A percentile compares a stretch with the other conserved stretches of the same genome.
These are phyloP conservation scores for Spergularia azorica DNA, from an alignment of 179 eudicot species.

Conservation along the genomic window DNA sequence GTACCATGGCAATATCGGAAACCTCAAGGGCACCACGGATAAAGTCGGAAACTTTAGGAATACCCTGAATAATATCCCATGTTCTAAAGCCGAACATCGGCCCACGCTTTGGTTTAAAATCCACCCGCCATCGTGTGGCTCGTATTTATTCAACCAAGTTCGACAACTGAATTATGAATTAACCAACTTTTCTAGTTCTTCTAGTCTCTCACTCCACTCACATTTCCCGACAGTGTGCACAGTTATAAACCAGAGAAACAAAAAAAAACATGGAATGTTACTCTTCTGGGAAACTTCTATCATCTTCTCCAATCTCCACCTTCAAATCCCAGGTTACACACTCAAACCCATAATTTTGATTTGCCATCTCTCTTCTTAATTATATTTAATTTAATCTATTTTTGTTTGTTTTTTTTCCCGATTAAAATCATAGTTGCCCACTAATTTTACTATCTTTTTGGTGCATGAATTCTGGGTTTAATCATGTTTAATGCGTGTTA, in stretches of 20 bases:
- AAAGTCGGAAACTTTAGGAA: too few relatives aligned
- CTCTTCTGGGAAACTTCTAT: conserved; percentile 28
- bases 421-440: background rate
- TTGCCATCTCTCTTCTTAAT: background rate
- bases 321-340: conserved; percentile 35
- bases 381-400: background rate
- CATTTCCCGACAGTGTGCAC: background rate
- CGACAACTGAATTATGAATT: background rate
- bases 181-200: too few relatives aligned
- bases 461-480: background rate
- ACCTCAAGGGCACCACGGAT: too few relatives aligned
- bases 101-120: background rate
- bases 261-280: conserved; percentile 40
- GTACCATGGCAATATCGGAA: too few relatives aligned
- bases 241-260: background rate
- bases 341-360: background rate
- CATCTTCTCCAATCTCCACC: conserved; percentile 22
- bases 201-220: too few relatives aligned
- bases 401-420: background rate
- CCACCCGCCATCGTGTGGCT: conserved; percentile 30
- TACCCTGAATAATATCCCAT: too few relatives aligned
- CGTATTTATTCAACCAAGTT: conserved; percentile 19
- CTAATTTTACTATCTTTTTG: background rate
- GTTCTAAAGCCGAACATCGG: too few relatives aligned
- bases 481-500: background rate